Evolutionary conservation across 495 filamentous ascomycete species (phyloP).

Genomic region (Pyrenopolyporus hunteri): DNA sequence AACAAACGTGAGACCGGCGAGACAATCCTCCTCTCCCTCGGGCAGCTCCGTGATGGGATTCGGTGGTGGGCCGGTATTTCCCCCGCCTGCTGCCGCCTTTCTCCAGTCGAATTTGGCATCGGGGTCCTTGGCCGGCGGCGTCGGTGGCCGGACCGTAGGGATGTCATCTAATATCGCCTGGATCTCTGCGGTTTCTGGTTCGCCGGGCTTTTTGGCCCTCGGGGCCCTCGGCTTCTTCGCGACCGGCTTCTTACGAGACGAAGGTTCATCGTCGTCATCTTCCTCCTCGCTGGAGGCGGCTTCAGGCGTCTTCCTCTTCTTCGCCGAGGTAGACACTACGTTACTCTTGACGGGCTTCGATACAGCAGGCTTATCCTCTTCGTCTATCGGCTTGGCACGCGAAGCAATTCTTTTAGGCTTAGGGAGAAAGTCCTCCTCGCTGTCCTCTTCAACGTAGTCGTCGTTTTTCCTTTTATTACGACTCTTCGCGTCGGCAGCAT

Average conservation of each 20-base stretch:
- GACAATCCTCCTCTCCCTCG: slow-evolving; percentile 83
- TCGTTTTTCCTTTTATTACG: slow-evolving; percentile 68
- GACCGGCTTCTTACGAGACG: slow-evolving; percentile 60
- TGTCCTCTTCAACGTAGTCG: slow-evolving; percentile 68
- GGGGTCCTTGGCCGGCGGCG: slow-evolving; percentile 70
- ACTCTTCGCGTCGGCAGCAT: slow-evolving; percentile 65
- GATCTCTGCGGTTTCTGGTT: slow-evolving; percentile 66
- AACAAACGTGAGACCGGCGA: slow-evolving; percentile 94
- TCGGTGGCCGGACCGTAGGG: slow-evolving; percentile 77
- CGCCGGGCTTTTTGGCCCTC: slow-evolving; percentile 64
- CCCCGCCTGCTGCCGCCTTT: slow-evolving; percentile 56
- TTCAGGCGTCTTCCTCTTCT: slow-evolving; percentile 56
- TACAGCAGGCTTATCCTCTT: slow-evolving; percentile 42
- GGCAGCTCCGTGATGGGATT: slow-evolving; percentile 70
- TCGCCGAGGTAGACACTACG: slow-evolving; percentile 47
- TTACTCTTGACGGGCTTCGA: slow-evolving; percentile 47
- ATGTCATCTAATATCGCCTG: slow-evolving; percentile 88
- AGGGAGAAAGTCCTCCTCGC: slow-evolving; percentile 59
- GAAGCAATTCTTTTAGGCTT: slow-evolving; percentile 56
- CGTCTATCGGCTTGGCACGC: slow-evolving; percentile 49
- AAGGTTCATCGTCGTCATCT: slow-evolving; percentile 53
- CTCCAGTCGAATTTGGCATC: slow-evolving; percentile 75
- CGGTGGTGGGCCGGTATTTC: slow-evolving; percentile 64
- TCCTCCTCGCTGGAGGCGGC: slow-evolving; percentile 52
- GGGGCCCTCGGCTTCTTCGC: slow-evolving; percentile 66